Evolutionary conservation across 129 eudicot genomes (phyloP).

Genomic region (Smallanthus sonchifolius): DNA sequence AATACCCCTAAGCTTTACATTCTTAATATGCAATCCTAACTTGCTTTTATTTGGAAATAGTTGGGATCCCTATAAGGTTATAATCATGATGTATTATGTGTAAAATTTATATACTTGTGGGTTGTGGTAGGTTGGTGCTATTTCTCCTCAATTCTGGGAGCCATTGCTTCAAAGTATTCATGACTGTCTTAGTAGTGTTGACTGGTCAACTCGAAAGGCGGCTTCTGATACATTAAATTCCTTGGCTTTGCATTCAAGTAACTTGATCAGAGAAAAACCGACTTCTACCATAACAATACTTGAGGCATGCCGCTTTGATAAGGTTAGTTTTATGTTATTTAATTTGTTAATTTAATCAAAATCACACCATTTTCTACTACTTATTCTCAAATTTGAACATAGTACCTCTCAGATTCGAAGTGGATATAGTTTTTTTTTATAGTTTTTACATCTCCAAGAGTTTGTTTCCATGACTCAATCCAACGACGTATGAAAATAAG

Average conservation of each 20-base stretch:
- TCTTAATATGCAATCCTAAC: neutral
- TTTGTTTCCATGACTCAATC: neutral
- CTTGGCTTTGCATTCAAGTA: conserved; percentile 62
- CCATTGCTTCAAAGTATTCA: conserved; percentile 75
- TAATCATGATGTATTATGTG: neutral
- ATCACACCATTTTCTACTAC: neutral
- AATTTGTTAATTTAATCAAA: conserved; percentile 1
- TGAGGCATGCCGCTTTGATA: conserved; percentile 85
- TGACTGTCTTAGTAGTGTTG: conserved; percentile 69
- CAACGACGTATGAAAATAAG: neutral
- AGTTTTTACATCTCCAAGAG: neutral
- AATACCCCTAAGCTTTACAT: neutral
- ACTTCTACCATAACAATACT: conserved; percentile 62
- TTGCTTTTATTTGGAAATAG: neutral
- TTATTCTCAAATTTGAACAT: neutral
- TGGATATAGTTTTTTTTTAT: neutral
- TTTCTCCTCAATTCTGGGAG: conserved; percentile 71
- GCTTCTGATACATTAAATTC: conserved; percentile 88
- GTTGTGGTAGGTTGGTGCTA: conserved; percentile 87
- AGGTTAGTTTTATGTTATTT: conserved; percentile 39
- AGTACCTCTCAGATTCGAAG: neutral
- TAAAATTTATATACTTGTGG: conserved; percentile 6
- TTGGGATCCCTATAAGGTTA: neutral
- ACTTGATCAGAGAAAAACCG: conserved; percentile 47
- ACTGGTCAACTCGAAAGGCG: conserved; percentile 97